phyloP scores from a whole-genome alignment of 2,329 filamentous ascomycete genomes.

The Mycosphaerella arachidis region DNA sequence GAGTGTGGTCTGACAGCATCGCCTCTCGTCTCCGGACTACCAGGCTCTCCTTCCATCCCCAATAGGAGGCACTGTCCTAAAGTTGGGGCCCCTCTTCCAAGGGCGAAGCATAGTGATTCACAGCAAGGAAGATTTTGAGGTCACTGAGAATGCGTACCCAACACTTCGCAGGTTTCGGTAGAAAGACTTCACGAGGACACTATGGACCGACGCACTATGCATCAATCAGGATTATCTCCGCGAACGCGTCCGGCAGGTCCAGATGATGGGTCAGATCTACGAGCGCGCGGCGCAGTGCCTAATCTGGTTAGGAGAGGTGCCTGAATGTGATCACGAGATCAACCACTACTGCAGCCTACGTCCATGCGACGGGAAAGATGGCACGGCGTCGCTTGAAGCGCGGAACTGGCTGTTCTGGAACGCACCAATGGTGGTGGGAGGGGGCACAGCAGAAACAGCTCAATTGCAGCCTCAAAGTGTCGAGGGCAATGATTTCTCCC shows the following conservation, averaged over 20 bases:
- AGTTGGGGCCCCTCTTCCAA: neutral
- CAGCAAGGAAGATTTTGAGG: neutral
- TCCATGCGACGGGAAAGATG: neutral
- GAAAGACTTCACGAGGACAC: neutral
- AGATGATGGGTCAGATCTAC: neutral
- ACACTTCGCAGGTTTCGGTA: neutral
- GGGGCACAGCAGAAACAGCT: neutral
- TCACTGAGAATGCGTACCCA: neutral
- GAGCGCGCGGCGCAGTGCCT: neutral
- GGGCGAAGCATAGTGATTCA: neutral
- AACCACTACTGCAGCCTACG: neutral
- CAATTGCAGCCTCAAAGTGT: neutral
- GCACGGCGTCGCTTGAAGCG: neutral
- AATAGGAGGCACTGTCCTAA: neutral
- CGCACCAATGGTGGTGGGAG: neutral
- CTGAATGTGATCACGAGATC: neutral
- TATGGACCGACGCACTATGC: neutral
- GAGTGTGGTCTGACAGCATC: neutral
- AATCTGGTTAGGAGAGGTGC: neutral
- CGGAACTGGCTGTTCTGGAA: neutral
- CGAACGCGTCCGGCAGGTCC: neutral
- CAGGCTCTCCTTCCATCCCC: neutral
- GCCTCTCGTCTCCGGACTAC: neutral
- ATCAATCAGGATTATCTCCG: neutral
- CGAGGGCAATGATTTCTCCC: neutral